Percentiles rank a stretch among this genome's conserved stretches.
These are phyloP conservation scores for Rhodotorula sphaerocarpa DNA, from an alignment of 768 basidiomycete species.

Conservation along the genomic window DNA sequence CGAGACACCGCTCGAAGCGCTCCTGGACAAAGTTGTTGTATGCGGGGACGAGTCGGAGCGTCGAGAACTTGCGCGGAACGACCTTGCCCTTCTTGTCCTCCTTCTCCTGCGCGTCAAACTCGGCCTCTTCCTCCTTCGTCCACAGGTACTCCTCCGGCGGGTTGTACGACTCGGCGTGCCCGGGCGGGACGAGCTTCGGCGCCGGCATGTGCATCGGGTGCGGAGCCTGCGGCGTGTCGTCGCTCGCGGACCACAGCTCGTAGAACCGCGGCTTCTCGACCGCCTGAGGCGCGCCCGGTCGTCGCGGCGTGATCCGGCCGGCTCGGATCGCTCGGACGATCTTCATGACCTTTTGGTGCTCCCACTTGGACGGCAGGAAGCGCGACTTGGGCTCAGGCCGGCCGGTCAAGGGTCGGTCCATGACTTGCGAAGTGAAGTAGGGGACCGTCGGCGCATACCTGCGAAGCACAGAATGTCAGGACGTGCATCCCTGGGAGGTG, in stretches of 20 bases:
- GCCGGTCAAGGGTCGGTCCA: slow-evolving; percentile 77
- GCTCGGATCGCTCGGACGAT: slow-evolving; percentile 96
- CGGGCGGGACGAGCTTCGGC: slow-evolving; percentile 79
- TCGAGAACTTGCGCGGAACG: slow-evolving; percentile 73
- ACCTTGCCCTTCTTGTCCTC: slow-evolving; percentile 86
- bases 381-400: slow-evolving; percentile 92
- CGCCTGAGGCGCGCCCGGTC: slow-evolving; percentile 57
- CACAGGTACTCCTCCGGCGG: slow-evolving; percentile 95
- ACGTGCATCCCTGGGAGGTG: too few relatives aligned
- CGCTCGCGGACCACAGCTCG: slow-evolving; percentile 73
- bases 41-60: slow-evolving; percentile 82
- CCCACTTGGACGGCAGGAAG: slow-evolving; percentile 98
- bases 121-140: slow-evolving; percentile 66
- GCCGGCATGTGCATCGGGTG: slow-evolving; percentile 84
- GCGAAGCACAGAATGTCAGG: slow-evolving; percentile 37
- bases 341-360: slow-evolving; percentile 99
- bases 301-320: slow-evolving; percentile 84
- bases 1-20: slow-evolving; percentile 84
- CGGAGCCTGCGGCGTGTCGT: slow-evolving; percentile 50
- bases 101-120: slow-evolving; percentile 72
- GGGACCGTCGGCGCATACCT: slow-evolving; percentile 79
- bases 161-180: slow-evolving; percentile 95
- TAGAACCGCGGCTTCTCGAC: slow-evolving; percentile 63
- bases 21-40: slow-evolving; percentile 88
- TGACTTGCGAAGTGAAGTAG: slow-evolving; percentile 96